Evolutionary conservation across 1,284 basidiomycete species (phyloP), one percentile per base, ranked within the genome.

Genomic region (Trametes hirsuta): DNA sequence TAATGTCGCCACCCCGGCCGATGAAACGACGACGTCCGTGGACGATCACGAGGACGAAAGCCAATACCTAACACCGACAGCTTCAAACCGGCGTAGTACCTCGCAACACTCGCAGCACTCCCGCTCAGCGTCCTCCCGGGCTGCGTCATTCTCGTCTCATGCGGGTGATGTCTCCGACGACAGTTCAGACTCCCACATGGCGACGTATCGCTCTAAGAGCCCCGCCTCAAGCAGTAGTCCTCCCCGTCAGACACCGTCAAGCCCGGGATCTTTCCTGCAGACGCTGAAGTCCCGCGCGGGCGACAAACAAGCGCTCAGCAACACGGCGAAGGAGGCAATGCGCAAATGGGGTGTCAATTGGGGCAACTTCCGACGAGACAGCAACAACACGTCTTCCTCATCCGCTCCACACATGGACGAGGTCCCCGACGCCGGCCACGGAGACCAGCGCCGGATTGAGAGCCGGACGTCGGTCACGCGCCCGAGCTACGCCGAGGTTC

Each of bases 331-430:
- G 72, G 94, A 95, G 71, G 83, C 88, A 12, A 87, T 95, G 79
- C 87, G 88, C 55, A 95, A 95, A 72, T 95, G 93, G 93, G 88
- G 93, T 21, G 87, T 87, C 18, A 92, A 86, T 64, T 95, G 90
- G 90, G 83, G 79, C 45, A 79, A 78, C 18, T 72, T 86, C 69
- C 84, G 82, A 73, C 87, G 84, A 66, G 84, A 89, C 30, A 67
- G 61, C 47, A 56, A 58, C 9, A 58, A 55, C 40, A 39, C 53
- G 24, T 53, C 65, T 40, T 36, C 58, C 61, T 44, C 82, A 79
- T 48, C 56, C 9, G 64, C 59, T 21, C 25, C 50, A 6, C 46
- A 51, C n/a, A 51, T 61, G 37, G 83, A 83, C 12, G 83, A 82
- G 21, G 66, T 75, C 46, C 73, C 79, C 25, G 81, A 84, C 51